phyloP scores from a whole-genome alignment of 768 basidiomycete species.

The Pleurotus giganteus region DNA sequence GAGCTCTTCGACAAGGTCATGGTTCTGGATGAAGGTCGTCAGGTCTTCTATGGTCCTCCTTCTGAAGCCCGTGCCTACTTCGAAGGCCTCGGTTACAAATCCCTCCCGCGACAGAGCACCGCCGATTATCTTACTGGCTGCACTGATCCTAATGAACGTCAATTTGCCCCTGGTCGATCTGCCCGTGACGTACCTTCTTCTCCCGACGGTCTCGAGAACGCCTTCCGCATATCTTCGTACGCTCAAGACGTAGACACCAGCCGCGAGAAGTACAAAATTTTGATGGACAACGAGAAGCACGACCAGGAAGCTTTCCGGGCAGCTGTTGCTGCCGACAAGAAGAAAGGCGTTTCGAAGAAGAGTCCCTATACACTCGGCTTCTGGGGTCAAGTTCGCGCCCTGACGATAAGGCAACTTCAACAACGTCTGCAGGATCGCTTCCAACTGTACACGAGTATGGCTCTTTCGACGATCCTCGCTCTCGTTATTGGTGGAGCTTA shows the following conservation, averaged over 20 bases:
- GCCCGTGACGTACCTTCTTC: conserved; percentile 61
- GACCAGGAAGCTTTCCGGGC: conserved; percentile 78
- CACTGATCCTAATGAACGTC: conserved; percentile 85
- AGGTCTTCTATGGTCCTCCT: conserved; percentile 79
- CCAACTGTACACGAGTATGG: conserved; percentile 70
- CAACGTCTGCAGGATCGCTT: conserved; percentile 74
- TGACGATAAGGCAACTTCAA: conserved; percentile 73
- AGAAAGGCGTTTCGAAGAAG: conserved; percentile 70
- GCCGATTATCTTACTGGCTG: conserved; percentile 85
- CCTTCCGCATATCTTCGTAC: conserved; percentile 52
- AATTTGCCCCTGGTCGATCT: conserved; percentile 63
- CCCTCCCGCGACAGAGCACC: conserved; percentile 80
- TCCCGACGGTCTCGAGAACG: conserved; percentile 63
- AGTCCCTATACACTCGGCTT: conserved; percentile 85
- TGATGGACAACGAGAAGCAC: conserved; percentile 56
- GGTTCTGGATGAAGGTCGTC: conserved; percentile 76
- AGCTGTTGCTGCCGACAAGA: conserved; percentile 76
- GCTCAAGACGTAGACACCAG: conserved; percentile 40
- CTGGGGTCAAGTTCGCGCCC: conserved; percentile 65
- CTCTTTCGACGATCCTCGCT: conserved; percentile 58
- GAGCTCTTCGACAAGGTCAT: conserved; percentile 85
- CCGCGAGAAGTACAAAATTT: conserved; percentile 52
- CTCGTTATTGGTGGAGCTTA: conserved; percentile 73
- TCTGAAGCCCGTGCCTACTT: conserved; percentile 79
- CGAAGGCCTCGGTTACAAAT: conserved; percentile 65